Base-by-base conservation (phyloP, 441 rosid genomes). In the Kokia cookei region DNA sequence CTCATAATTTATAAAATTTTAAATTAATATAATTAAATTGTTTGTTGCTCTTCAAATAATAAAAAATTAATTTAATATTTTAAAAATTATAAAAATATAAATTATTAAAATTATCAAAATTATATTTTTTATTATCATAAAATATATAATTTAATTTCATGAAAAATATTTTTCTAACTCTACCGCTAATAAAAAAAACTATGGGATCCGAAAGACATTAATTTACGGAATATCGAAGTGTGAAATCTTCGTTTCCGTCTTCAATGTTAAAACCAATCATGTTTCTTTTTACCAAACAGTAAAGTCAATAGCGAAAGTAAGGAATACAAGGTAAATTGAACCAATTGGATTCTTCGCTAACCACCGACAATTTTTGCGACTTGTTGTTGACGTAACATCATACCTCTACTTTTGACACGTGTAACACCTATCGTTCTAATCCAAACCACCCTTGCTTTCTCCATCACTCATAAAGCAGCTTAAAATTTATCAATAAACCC, bases 301-400 rank as follows among this genome's bases (percentile, higher is more conserved):
- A 50, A 68, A 27, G 71, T 26, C 71, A 4, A 26, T 2, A 15
- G 43, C 29, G 15, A 58, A 26, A 14, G 35, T 8, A 19, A 48
- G 13, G 42, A 48, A 48, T 67, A 4, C 59, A 7, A 13, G n/a
- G 45, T 15, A 15, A n/a, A 27, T 27, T 48, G 9, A 69, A 32
- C 72, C 72, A 53, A 69, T 69, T 2, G 47, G 48, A 32, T 15
- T n/a, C 47, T 19, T 19, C 12, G 26, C 9, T 29, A 4, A 47
- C 73, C 50, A 69, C 73, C 62, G 73, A 69, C 73, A 69, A 19
- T 17, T 53, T 69, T 17, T 53, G 62, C 17, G 73, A 7, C 62
- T 17, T 35, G 61, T 17, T 53, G 4, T 32, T 5, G 62, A 53
- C 62, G 48, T 5, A 69, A 11, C 62, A 53, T 35, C 7, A 22